Base-by-base conservation (phyloP, 495 filamentous ascomycete species). In the Neurospora sp. region DNA sequence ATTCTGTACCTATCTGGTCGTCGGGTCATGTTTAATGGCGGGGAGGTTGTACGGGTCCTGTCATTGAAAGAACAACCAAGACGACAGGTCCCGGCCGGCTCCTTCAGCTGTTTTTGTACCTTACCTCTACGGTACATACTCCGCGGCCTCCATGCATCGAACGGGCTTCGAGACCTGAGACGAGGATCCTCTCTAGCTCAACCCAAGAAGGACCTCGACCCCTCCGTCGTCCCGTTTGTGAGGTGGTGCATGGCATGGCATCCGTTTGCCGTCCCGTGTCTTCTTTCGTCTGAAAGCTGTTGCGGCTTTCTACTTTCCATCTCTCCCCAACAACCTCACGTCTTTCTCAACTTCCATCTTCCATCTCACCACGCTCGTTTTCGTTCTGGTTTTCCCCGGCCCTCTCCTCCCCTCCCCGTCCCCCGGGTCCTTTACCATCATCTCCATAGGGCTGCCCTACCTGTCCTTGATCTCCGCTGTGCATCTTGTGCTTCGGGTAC, bases 291-390 rank as follows among this genome's bases (percentile, higher is more conserved):
- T 66, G 54, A 66, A 66, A 66, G 54, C 54, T 66, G 24, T 62
- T 62, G 24, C 48, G 24, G 48, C 48, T 62, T 62, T 34, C 54
- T 62, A 66, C 6, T 7, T 17, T 66, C 15, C 54, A 66, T 66
- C 54, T 66, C 54, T 66, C 28, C 54, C 28, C 28, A 66, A 66
- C 54, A 66, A 66, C 54, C 31, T 66, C 54, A 10, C 5, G 28
- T 62, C 28, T 31, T 66, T 34, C 19, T 19, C 13, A 42, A 54
- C 59, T 59, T 66, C 69, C 28, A 17, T 37, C 24, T 42, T 69
- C 17, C 39, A 37, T 48, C 73, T 17, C 39, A 73, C 71, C 73
- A 74, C 73, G 71, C 73, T 74, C 73, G 72, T 71, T 73, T 73
- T 38, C n/a, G n/a, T 34, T 66, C 31, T 66, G 28, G 15, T 7